Evolutionary conservation across 2,329 filamentous ascomycete species (phyloP), one percentile per base, ranked within the genome.

Genomic region (Diaporthe aspalathi): DNA sequence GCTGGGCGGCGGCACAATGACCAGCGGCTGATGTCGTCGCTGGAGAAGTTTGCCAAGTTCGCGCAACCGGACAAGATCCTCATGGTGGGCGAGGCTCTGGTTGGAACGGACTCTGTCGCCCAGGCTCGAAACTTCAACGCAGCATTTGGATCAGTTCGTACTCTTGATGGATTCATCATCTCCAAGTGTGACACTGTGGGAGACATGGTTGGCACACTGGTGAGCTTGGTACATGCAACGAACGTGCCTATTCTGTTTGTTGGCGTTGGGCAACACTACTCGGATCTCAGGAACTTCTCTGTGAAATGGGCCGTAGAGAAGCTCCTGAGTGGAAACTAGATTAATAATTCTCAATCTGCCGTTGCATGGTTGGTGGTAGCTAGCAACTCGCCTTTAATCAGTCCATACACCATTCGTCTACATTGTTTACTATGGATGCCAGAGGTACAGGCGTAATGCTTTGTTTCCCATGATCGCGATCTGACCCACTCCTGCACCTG

Each of bases 181-280:
- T 95, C 92, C 73, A 99, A 99, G 83, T 98, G 96, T 81, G 96
- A 99, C 83, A 99, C 96, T 0, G 97, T 99, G 47, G 97, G 96
- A n/a, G 95, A 98, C 83, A 98, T 98, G 95, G 94, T 98, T 53
- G 94, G 89, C 76, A 98, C 95, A 3, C 85, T 99, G 74, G 96
- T 99, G 74, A 97, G 94, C 80, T 95, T 99, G 86, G 95, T 99
- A 49, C 95, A 98, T 83, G 95, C 96, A 3, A 99, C 97, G 4
- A 94, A 95, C 35, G 97, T 99, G 56, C 97, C 97, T 0, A 94
- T 99, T 24, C 88, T 98, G 14, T 99, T 99, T 79, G 88, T 99
- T 75, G 96, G 89, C 70, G 89, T 92, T 35, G 90, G 90, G 16
- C 90, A 92, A 80, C 90, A 92, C 77, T 92, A 92, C 78, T 91